Percentiles rank a stretch among this genome's conserved stretches.
These are phyloP conservation scores for Galerina marginata DNA, from an alignment of 768 basidiomycete species.

Conservation along the genomic window DNA sequence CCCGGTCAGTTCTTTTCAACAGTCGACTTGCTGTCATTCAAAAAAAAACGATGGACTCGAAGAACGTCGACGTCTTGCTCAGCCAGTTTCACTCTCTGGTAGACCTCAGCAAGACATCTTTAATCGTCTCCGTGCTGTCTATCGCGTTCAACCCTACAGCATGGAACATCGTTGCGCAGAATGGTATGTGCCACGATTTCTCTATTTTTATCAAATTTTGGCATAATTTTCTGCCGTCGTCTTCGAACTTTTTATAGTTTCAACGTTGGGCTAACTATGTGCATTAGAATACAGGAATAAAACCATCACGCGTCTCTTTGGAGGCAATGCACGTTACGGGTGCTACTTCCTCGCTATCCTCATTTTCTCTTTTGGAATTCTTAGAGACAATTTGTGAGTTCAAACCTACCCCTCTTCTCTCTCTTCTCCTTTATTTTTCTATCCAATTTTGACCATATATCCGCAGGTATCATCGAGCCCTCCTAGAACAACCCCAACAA, in stretches of 20 bases:
- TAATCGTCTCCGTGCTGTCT: conserved; percentile 67
- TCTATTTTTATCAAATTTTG: neutral
- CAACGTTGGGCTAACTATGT: neutral
- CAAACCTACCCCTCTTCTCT: neutral
- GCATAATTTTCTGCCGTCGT: neutral
- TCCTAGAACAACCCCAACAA: conserved; percentile 74
- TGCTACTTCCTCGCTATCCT: conserved; percentile 86
- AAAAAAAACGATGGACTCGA: conserved; percentile 22
- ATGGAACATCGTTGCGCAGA: conserved; percentile 95
- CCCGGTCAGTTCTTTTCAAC: too few species aligned
- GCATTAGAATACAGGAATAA: conserved; percentile 73
- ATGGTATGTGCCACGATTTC: conserved; percentile 62
- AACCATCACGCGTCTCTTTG: conserved; percentile 83
- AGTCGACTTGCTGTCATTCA: neutral
- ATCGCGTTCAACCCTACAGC: conserved; percentile 92
- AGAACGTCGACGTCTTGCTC: conserved; percentile 18
- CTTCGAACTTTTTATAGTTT: neutral
- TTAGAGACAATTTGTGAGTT: conserved; percentile 86
- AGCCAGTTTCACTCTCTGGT: conserved; percentile 38
- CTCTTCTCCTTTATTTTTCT: neutral
- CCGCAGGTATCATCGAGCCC: conserved; percentile 73
- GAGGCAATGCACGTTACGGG: conserved; percentile 73
- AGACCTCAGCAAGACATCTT: conserved; percentile 67
- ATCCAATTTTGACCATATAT: neutral
- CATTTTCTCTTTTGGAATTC: conserved; percentile 85